Conservation (phyloP, 2,329 filamentous ascomycete species). For the Atkinsonella hypoxylon region DNA sequence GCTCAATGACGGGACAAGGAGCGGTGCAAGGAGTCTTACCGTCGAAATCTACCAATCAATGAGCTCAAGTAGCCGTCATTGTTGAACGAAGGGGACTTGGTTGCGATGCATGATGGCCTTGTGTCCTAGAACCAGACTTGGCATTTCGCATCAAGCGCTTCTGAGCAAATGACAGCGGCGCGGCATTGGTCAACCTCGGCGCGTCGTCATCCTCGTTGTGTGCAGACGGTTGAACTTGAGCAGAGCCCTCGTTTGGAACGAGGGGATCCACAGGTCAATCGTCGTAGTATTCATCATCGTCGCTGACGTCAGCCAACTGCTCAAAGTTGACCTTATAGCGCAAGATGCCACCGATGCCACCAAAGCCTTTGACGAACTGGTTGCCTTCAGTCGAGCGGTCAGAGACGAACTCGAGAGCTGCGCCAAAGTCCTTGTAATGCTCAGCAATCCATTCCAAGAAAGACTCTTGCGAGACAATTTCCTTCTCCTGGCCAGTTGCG, state of each 20-base stretch:
- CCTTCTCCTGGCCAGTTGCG: conserved; percentile 94
- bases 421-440: conserved; percentile 96
- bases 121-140: conserved; percentile 31
- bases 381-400: conserved; percentile 97
- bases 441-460: conserved; percentile 99
- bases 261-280: conserved; percentile 87
- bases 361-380: conserved; percentile 99
- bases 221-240: conserved; percentile 46
- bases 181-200: conserved; percentile 32
- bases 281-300: conserved; percentile 90
- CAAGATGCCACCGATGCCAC: conserved; percentile 92
- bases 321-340: conserved; percentile 99
- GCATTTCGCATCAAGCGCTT: conserved; percentile 35
- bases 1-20: not conserved
- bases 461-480: conserved; percentile 71
- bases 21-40: conserved; percentile 12
- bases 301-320: conserved; percentile 86
- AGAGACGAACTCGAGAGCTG: conserved; percentile 90
- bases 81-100: conserved; percentile 58
- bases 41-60: conserved; percentile 18
- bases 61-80: conserved; percentile 49
- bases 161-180: conserved; percentile 31
- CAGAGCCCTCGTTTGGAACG: conserved; percentile 73
- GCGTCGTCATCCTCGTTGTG: conserved; percentile 30
- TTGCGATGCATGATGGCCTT: conserved; percentile 40